phyloP scores from a whole-genome alignment of 1,284 basidiomycete species.

The Ceratobasidium sp. region DNA sequence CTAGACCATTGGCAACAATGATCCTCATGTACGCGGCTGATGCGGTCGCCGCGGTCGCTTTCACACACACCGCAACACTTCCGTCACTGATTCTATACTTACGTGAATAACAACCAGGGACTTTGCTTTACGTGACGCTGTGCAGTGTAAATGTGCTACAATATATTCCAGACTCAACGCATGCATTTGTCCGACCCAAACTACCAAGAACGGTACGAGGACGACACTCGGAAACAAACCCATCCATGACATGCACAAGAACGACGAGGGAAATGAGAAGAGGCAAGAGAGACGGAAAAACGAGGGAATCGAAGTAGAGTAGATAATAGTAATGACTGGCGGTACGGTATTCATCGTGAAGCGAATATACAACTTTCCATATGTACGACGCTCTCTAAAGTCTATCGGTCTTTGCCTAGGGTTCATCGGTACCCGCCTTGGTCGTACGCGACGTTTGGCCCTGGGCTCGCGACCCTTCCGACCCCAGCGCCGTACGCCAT shows the following conservation, averaged over 20 bases:
- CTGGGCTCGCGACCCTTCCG: constrained; percentile 38
- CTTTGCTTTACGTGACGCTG: too few species aligned
- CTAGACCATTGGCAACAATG: too few species aligned
- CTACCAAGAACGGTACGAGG: not conserved
- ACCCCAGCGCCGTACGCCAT: constrained; percentile 41
- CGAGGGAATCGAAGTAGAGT: not conserved
- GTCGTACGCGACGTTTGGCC: constrained; percentile 38
- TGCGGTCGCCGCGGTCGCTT: too few species aligned
- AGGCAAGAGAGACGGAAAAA: not conserved
- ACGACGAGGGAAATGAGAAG: not conserved
- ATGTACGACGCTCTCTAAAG: not conserved
- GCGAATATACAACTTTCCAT: constrained; percentile 19
- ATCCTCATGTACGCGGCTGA: too few species aligned
- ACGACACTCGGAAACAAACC: not conserved
- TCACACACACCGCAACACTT: too few species aligned
- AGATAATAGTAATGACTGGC: constrained; percentile 10
- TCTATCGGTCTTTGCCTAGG: not conserved
- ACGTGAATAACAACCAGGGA: too few species aligned
- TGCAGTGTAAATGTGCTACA: too few species aligned
- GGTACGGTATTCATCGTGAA: constrained; percentile 26
- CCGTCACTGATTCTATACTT: too few species aligned
- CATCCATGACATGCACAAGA: constrained; percentile 15
- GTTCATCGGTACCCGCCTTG: constrained; percentile 22
- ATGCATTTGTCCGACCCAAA: constrained; percentile 16
- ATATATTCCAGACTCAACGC: too few species aligned